phyloP scores from a whole-genome alignment of 2,329 filamentous ascomycete species.

The Neonectria sp. region DNA sequence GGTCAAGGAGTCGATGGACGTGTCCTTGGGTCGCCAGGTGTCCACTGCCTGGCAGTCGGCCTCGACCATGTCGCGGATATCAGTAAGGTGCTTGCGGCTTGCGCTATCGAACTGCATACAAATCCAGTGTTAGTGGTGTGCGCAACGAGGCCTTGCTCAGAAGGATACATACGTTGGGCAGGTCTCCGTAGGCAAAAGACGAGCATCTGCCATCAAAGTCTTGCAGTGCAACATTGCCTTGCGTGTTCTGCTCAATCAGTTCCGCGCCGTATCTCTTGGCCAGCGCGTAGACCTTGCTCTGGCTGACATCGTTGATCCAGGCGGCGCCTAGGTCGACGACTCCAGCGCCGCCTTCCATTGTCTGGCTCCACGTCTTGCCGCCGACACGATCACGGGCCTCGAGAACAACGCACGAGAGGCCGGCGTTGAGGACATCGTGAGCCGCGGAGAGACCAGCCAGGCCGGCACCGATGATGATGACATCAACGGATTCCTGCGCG shows the following conservation, averaged over 20 bases:
- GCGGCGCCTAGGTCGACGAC: constrained; percentile 68
- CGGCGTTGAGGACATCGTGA: constrained; percentile 48
- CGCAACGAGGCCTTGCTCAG: rapidly evolving
- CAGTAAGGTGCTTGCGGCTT: constrained; percentile 30
- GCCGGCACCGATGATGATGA: constrained; percentile 61
- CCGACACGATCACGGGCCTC: constrained; percentile 65
- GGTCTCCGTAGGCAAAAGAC: constrained; percentile 30
- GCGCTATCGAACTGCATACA: constrained; percentile 26
- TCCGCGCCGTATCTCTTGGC: constrained; percentile 58
- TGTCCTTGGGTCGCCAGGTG: constrained; percentile 36
- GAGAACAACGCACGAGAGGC: constrained; percentile 58
- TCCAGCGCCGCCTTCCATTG: constrained; percentile 49
- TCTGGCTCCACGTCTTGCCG: constrained; percentile 63
- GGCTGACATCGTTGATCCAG: constrained; percentile 72
- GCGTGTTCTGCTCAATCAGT: constrained; percentile 61
- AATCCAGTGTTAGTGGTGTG: background rate
- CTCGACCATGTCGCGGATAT: constrained; percentile 47
- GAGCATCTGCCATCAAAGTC: constrained; percentile 53
- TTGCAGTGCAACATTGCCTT: constrained; percentile 60
- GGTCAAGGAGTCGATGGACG: constrained; percentile 44
- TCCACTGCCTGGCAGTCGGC: constrained; percentile 49
- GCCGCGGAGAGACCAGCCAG: constrained; percentile 56
- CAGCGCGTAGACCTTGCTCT: constrained; percentile 60
- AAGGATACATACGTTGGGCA: constrained; percentile 33
- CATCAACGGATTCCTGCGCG: constrained; percentile 37